A percentile compares a stretch with the other conserved stretches of the same genome.
These are phyloP conservation scores for Geosiphon pyriformis DNA, from an alignment of 192 early-diverging fungal species.

Conservation along the genomic window DNA sequence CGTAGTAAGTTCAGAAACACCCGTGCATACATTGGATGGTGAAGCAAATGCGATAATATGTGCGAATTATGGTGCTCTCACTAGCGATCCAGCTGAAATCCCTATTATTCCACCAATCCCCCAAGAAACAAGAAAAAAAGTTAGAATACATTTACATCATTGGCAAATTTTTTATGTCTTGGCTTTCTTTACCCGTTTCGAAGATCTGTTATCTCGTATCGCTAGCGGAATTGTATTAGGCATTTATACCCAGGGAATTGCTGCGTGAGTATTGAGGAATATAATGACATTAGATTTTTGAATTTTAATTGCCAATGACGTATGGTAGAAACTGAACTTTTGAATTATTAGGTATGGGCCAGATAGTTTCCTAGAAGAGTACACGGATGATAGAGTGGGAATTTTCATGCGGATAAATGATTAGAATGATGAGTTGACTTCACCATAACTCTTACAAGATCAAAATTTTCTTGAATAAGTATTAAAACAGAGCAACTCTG, in stretches of 20 bases:
- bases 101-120: neutral
- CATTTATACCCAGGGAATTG: slow-evolving; percentile 66
- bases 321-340: neutral
- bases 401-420: too few relatives aligned
- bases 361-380: slow-evolving; percentile 1
- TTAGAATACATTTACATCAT: slow-evolving; percentile 59
- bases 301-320: neutral
- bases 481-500: too few relatives aligned
- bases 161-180: slow-evolving; percentile 82
- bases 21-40: neutral
- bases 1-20: neutral
- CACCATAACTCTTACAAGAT: too few relatives aligned
- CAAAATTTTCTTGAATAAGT: too few relatives aligned
- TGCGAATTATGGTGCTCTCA: neutral
- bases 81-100: neutral
- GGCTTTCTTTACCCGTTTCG: slow-evolving; percentile 75
- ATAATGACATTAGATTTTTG: neutral
- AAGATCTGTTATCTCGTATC: slow-evolving; percentile 58
- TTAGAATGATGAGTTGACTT: too few relatives aligned
- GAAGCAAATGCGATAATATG: too few relatives aligned
- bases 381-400: too few relatives aligned
- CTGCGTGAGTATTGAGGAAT: slow-evolving; percentile 2
- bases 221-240: slow-evolving; percentile 67
- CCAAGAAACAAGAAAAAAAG: neutral
- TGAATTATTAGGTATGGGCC: slow-evolving; percentile 14